Evolutionary conservation across 257 asterid genomes (phyloP).

Genomic region (Echium plantagineum): DNA sequence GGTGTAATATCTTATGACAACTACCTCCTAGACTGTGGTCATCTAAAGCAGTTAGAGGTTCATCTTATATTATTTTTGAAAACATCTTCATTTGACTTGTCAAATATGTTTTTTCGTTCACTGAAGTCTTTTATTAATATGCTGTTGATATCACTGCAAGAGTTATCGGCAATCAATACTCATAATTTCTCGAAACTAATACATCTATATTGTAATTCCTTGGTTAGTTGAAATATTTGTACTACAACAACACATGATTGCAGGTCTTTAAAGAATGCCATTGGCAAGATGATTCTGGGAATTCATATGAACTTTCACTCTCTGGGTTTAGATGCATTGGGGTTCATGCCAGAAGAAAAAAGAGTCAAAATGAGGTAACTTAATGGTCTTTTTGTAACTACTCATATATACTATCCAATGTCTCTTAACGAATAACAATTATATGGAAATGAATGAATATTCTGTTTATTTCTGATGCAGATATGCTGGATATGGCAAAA

Average conservation of each 20-base stretch:
- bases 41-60: too few relatives aligned
- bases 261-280: conserved; percentile 77
- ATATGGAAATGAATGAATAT: too few relatives aligned
- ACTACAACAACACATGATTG: not conserved
- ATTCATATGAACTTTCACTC: conserved; percentile 62
- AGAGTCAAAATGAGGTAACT: conserved; percentile 82
- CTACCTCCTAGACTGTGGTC: too few relatives aligned
- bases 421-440: not conserved
- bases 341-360: conserved; percentile 75
- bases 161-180: too few relatives aligned
- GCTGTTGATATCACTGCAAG: too few relatives aligned
- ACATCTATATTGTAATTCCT: not conserved
- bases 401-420: too few relatives aligned
- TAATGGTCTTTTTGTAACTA: too few relatives aligned
- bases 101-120: too few relatives aligned
- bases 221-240: not conserved
- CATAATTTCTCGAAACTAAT: not conserved
- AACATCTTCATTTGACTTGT: too few relatives aligned
- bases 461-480: conserved; percentile 26
- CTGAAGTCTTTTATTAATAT: too few relatives aligned
- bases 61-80: too few relatives aligned
- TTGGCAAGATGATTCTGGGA: conserved; percentile 33
- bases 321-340: conserved; percentile 82
- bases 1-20: too few relatives aligned
- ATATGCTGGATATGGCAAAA: conserved; percentile 96